phyloP scores from a whole-genome alignment of 2,329 filamentous ascomycete genomes.

The Polytolypa hystricis region DNA sequence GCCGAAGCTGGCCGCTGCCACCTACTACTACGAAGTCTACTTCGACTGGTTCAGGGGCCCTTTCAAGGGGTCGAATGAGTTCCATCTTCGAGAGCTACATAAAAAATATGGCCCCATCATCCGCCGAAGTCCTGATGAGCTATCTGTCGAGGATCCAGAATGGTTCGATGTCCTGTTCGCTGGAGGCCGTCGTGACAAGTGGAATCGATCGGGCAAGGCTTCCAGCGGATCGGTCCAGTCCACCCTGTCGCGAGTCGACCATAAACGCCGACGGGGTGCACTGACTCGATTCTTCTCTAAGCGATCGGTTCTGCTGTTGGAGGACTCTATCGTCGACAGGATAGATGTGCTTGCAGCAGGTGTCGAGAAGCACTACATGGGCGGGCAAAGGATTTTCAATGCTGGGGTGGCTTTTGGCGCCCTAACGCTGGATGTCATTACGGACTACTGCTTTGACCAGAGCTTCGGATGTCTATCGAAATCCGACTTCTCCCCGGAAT shows the following conservation, averaged over 20 bases:
- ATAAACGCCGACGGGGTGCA: no score
- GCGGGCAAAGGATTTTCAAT: no score
- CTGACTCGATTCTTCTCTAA: no score
- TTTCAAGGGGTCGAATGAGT: constrained; percentile 1
- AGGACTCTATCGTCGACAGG: not conserved
- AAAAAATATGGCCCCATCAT: constrained; percentile 1
- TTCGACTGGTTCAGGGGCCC: constrained; percentile 10
- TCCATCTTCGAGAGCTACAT: constrained; percentile 1
- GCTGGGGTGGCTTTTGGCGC: no score
- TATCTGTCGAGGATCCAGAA: not conserved
- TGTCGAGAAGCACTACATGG: no score
- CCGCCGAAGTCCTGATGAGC: not conserved
- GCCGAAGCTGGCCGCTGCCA: constrained; percentile 12
- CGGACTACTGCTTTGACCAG: not conserved
- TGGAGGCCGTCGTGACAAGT: not conserved
- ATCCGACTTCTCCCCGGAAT: no score
- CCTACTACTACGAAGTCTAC: constrained; percentile 14
- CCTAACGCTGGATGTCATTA: not conserved
- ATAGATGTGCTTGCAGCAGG: no score
- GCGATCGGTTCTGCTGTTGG: no score
- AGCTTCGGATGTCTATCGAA: no score
- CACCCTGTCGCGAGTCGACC: no score
- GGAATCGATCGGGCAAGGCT: no score
- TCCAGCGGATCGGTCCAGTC: no score
- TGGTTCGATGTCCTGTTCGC: constrained; percentile 1